Evolutionary conservation across 768 basidiomycete genomes (phyloP).

Genomic region (Leccinum uliginosum): DNA sequence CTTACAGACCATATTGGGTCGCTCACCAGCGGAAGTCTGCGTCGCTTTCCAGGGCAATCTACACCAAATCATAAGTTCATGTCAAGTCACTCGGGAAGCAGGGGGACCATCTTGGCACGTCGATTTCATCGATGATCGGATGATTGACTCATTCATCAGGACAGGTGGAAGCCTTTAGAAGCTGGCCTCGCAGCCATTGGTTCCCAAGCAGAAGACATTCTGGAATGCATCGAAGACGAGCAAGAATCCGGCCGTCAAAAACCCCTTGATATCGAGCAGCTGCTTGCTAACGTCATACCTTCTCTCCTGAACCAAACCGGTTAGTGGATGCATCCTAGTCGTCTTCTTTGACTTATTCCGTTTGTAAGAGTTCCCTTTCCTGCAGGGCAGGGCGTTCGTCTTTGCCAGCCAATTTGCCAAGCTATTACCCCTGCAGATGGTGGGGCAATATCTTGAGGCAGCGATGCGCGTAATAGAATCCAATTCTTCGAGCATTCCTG

Average conservation of each 20-base stretch:
- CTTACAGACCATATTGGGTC: constrained; percentile 52
- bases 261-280: constrained; percentile 71
- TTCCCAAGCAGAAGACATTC: constrained; percentile 70
- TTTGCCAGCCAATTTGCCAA: constrained; percentile 88
- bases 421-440: constrained; percentile 64
- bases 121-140: background rate
- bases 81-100: constrained; percentile 49
- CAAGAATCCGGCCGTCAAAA: constrained; percentile 55
- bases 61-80: constrained; percentile 52
- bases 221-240: constrained; percentile 77
- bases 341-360: background rate
- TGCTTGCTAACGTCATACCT: constrained; percentile 79
- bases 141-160: constrained; percentile 3
- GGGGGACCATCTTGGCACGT: constrained; percentile 64
- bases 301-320: constrained; percentile 67
- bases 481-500: constrained; percentile 65
- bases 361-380: constrained; percentile 73
- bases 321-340: constrained; percentile 32
- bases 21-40: constrained; percentile 46
- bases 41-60: constrained; percentile 51
- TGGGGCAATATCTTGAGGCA: constrained; percentile 83
- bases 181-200: constrained; percentile 78
- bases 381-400: constrained; percentile 93
- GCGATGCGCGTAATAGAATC: constrained; percentile 84
- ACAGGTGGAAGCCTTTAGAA: constrained; percentile 92